Percentiles rank a stretch among this genome's conserved stretches.
These are phyloP conservation scores for Mycosphaerelloides madeirae DNA, from an alignment of 2,329 filamentous ascomycete genomes.

Conservation along the genomic window DNA sequence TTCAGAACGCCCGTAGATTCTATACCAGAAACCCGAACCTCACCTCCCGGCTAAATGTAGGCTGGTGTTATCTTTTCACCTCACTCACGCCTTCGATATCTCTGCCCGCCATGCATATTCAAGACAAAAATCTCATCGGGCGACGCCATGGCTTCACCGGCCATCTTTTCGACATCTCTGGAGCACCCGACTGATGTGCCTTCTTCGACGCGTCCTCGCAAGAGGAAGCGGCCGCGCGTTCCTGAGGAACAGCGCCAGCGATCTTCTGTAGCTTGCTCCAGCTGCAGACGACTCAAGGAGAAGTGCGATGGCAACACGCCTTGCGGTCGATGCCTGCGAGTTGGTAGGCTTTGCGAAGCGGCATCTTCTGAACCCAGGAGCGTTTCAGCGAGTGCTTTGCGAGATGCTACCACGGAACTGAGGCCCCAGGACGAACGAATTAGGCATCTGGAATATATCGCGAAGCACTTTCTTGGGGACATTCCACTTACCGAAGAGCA, in stretches of 20 bases:
- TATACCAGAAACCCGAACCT: too few species aligned
- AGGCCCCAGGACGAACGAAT: slow-evolving; percentile 3
- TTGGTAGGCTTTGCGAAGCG: slow-evolving; percentile 8
- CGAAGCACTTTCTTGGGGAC: slow-evolving; percentile 12
- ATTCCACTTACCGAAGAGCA: slow-evolving; percentile 10
- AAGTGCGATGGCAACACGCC: slow-evolving; percentile 17
- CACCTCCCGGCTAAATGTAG: too few species aligned
- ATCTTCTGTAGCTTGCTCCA: slow-evolving; percentile 11
- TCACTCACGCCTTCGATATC: too few species aligned
- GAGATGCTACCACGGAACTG: not conserved
- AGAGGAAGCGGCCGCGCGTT: slow-evolving; percentile 14
- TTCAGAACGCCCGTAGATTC: too few species aligned
- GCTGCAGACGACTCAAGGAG: slow-evolving; percentile 16
- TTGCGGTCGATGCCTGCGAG: slow-evolving; percentile 11
- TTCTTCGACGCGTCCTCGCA: slow-evolving; percentile 1
- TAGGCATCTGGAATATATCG: slow-evolving; percentile 13
- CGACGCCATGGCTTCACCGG: too few species aligned
- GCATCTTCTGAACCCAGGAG: slow-evolving; percentile 4
- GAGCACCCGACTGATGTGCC: too few species aligned
- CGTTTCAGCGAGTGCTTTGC: not conserved
- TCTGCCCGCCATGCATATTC: too few species aligned
- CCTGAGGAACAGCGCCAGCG: slow-evolving; percentile 16
- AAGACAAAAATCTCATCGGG: too few species aligned
- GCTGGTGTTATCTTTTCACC: too few species aligned
- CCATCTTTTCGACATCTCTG: too few species aligned